A percentile compares a stretch with the other conserved stretches of the same genome.
Evolutionary conservation across 176 grass and related monocot genomes (phyloP).

Genomic region (Lolium multiflorum): DNA sequence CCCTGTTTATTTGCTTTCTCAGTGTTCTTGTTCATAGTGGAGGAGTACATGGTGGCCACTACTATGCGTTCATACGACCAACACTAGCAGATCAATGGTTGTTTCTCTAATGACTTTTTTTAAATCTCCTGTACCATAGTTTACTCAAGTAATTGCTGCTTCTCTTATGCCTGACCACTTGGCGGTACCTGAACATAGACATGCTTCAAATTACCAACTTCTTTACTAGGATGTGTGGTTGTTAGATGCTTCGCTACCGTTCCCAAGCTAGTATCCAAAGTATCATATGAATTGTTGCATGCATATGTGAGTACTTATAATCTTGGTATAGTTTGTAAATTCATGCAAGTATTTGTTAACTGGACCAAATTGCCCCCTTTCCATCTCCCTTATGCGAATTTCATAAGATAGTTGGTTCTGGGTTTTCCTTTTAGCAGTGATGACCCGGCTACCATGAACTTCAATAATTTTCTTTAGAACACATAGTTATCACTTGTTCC

Average conservation of each 20-base stretch:
- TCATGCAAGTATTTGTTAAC: slow-evolving; percentile 13
- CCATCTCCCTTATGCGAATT: slow-evolving; percentile 8
- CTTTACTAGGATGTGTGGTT: neutral
- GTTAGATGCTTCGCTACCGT: neutral
- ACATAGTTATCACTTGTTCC: slow-evolving; percentile 1
- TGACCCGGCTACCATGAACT: slow-evolving; percentile 14
- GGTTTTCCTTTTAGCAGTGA: neutral
- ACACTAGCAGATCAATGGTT: slow-evolving; percentile 86
- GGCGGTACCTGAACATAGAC: neutral
- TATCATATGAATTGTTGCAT: neutral
- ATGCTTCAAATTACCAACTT: slow-evolving; percentile 19
- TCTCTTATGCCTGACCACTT: slow-evolving; percentile 15
- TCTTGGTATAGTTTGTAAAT: slow-evolving; percentile 16
- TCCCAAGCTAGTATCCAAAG: neutral
- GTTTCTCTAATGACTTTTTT: slow-evolving; percentile 43
- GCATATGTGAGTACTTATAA: slow-evolving; percentile 14
- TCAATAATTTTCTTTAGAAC: slow-evolving; percentile 8
- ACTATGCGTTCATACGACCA: slow-evolving; percentile 92
- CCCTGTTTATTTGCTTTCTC: slow-evolving; percentile 40
- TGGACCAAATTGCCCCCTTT: slow-evolving; percentile 7
- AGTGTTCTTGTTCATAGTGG: slow-evolving; percentile 98
- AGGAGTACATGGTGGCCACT: slow-evolving; percentile 92
- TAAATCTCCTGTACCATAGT: neutral
- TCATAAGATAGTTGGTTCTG: slow-evolving; percentile 18
- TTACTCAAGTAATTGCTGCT: slow-evolving; percentile 36